phyloP scores from a whole-genome alignment of 495 filamentous ascomycete species.

The Elasticomyces elasticus region DNA sequence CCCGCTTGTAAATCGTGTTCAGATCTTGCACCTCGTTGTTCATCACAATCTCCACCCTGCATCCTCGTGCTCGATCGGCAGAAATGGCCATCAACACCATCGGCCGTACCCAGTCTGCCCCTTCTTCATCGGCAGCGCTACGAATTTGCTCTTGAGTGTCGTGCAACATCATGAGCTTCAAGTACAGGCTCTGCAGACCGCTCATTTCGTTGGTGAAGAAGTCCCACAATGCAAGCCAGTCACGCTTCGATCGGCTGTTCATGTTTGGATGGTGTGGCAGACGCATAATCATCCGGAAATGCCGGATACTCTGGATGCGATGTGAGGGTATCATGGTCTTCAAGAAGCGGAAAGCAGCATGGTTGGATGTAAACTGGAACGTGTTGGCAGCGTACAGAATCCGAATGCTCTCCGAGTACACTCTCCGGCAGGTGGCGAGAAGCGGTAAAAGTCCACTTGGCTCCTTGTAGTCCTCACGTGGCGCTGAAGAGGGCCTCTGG shows the following conservation, averaged over 20 bases:
- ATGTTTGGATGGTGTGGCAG: slow-evolving; percentile 17
- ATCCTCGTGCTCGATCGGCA: slow-evolving; percentile 9
- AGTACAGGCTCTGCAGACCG: slow-evolving; percentile 8
- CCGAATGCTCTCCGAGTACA: slow-evolving; percentile 24
- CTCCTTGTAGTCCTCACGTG: slow-evolving; percentile 11
- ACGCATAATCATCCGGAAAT: slow-evolving; percentile 16
- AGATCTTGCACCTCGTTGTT: slow-evolving; percentile 11
- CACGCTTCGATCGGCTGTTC: slow-evolving; percentile 13
- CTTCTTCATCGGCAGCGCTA: slow-evolving; percentile 6
- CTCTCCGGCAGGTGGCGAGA: slow-evolving; percentile 25
- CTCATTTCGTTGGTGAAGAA: slow-evolving; percentile 17
- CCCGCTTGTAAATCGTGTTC: background rate
- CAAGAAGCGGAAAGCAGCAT: slow-evolving; percentile 18
- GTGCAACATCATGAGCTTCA: slow-evolving; percentile 6
- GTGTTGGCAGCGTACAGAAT: slow-evolving; percentile 29
- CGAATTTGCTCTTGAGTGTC: slow-evolving; percentile 8
- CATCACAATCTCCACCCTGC: slow-evolving; percentile 16
- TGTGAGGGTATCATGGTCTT: slow-evolving; percentile 14
- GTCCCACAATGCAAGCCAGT: slow-evolving; percentile 15
- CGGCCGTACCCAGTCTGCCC: slow-evolving; percentile 11
- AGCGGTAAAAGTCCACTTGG: slow-evolving; percentile 22
- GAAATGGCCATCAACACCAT: slow-evolving; percentile 15
- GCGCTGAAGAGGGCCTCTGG: slow-evolving; percentile 6
- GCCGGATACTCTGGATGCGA: slow-evolving; percentile 14
- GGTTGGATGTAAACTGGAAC: slow-evolving; percentile 31